Conservation (phyloP, 2,329 filamentous ascomycete species). For the Colletotrichum eremochloae region DNA sequence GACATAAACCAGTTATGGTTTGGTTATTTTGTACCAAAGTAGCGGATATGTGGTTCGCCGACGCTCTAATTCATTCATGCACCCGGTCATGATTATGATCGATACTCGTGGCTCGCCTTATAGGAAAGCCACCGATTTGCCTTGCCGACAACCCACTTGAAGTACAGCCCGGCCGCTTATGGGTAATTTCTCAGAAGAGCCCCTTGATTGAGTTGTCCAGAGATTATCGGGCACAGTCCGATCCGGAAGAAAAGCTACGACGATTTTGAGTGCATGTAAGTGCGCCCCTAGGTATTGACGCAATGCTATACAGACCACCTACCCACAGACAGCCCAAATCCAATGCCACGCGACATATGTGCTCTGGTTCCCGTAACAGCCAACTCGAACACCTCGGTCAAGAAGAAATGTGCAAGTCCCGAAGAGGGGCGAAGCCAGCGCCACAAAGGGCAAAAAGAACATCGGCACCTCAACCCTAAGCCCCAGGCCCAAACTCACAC, state of each 20-base stretch:
- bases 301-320: not conserved
- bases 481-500: not conserved
- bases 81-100: not conserved
- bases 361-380: not conserved
- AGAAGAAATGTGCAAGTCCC: not conserved
- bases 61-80: not conserved
- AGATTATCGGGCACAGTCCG: not conserved
- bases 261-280: not conserved
- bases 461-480: not conserved
- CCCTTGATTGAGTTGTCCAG: not conserved
- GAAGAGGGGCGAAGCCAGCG: not conserved
- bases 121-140: no score
- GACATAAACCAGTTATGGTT: no score
- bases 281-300: not conserved
- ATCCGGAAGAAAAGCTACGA: not conserved
- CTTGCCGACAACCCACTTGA: no score
- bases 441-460: not conserved
- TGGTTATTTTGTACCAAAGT: fast-evolving
- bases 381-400: not conserved
- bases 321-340: not conserved
- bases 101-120: not conserved
- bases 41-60: not conserved
- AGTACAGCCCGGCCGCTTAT: not conserved
- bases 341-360: not conserved
- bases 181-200: not conserved